Conservation (phyloP, 768 basidiomycete genomes). For the Cystofilobasidium capitatum region DNA sequence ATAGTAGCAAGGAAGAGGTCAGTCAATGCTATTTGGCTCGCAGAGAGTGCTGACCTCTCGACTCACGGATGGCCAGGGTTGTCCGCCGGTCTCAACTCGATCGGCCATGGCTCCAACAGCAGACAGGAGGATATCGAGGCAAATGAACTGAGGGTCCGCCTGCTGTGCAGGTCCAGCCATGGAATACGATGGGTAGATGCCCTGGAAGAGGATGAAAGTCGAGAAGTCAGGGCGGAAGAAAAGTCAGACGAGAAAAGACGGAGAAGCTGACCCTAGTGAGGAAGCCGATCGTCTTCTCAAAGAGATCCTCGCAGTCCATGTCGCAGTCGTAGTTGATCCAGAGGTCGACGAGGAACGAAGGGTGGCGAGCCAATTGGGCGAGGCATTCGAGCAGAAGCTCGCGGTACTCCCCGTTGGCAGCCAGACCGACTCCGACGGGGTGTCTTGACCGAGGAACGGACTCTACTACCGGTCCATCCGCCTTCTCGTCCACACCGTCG, state of each 20-base stretch:
- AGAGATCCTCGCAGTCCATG: constrained; percentile 89
- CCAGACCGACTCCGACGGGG: constrained; percentile 41
- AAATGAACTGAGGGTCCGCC: constrained; percentile 72
- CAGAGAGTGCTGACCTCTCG: background rate
- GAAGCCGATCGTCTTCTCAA: constrained; percentile 79
- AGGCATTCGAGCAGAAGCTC: constrained; percentile 84
- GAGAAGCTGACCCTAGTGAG: constrained; percentile 55
- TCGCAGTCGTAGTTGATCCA: constrained; percentile 97
- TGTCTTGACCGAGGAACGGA: constrained; percentile 35
- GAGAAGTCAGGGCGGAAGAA: background rate
- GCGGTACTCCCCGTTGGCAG: constrained; percentile 75
- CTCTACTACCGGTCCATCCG: constrained; percentile 23
- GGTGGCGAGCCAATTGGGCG: constrained; percentile 64
- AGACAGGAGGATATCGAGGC: constrained; percentile 73
- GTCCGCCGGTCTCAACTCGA: constrained; percentile 48
- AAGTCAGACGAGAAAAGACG: background rate
- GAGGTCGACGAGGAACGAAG: constrained; percentile 82
- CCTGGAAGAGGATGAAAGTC: constrained; percentile 43
- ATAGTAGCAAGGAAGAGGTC: background rate
- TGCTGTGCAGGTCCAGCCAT: constrained; percentile 47
- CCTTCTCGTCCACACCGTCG: constrained; percentile 40
- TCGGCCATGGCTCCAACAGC: constrained; percentile 81
- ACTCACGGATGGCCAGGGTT: constrained; percentile 31
- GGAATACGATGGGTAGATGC: constrained; percentile 54
- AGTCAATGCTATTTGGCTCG: background rate